Percentiles rank a stretch among this genome's conserved stretches.
phyloP scores from a whole-genome alignment of 176 grass and related monocot species.

The Hordeum vulgare region DNA sequence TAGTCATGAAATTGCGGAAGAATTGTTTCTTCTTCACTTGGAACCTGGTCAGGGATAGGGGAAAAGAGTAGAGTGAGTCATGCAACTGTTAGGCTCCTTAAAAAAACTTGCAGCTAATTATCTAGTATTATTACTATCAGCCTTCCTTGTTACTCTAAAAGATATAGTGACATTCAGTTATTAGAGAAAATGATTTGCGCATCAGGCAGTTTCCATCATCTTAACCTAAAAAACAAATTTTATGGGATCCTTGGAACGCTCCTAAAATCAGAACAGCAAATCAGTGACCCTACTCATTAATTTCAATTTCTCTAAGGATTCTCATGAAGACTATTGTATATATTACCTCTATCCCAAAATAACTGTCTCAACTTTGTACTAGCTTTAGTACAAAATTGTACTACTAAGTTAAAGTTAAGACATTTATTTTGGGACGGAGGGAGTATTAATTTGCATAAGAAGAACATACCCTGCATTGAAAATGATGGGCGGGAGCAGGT shows the following conservation, averaged over 20 bases:
- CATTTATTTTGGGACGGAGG: no score
- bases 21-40: slow-evolving; percentile 94
- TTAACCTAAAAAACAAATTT: background rate
- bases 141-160: background rate
- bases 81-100: background rate
- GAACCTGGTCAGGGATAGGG: slow-evolving; percentile 29
- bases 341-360: no score
- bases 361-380: no score
- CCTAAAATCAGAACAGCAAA: background rate
- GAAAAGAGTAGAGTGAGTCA: background rate
- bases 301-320: background rate
- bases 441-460: background rate
- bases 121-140: background rate
- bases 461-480: slow-evolving; percentile 69
- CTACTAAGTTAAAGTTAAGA: no score
- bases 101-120: background rate
- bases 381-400: no score
- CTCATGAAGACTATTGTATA: background rate
- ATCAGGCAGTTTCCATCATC: background rate
- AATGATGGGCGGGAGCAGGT: slow-evolving; percentile 77
- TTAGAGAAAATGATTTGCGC: background rate
- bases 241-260: background rate
- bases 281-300: background rate
- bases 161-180: background rate
- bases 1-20: slow-evolving; percentile 84